Base-by-base conservation (phyloP, 805 yeast species). In the Metschnikowia proteae region DNA sequence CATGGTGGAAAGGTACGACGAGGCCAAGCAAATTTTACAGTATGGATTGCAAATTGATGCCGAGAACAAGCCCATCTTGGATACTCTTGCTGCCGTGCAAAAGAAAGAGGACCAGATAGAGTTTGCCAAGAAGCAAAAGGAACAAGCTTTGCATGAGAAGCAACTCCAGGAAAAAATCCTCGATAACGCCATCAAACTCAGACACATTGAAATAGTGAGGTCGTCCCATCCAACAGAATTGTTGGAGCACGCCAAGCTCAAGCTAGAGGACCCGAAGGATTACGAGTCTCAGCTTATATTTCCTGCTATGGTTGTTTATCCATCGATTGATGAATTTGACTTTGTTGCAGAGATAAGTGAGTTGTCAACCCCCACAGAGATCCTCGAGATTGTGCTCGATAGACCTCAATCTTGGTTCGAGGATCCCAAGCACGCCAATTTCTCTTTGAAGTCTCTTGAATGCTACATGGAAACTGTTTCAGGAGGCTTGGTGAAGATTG, bases 401-500 rank as follows among this genome's bases (percentile, higher is more conserved):
- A 76, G 90, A 59, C 90, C 91, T 3, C 77, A 77, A 6, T 79
- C 79, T 37, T 88, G 87, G 84, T 84, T 83, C 60, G 77, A 75
- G 38, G 80, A 76, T 38, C 83, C 84, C 5, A 79, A 76, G 53
- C 89, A 85, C 56, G 55, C 61, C 36, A 78, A 82, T 51, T 88
- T 89, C 62, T 68, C 74, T 0, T 65, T 78, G 3, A 80, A 78
- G 54, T 78, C 78, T 47, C 67, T 90, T 26, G 84, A 86, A 45
- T 84, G 85, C 5, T 92, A 76, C 65, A 82, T 88, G 82, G 97
- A 88, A 64, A 88, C 97, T 0, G 75, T 69, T 30, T 60, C 81
- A 2, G 97, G 97, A 44, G 97, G 97, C 0, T 74, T 92, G 51
- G 83, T 89, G 39, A 89, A 88, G 65, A 81, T 86, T 4, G 96